phyloP scores from a whole-genome alignment of 2,329 filamentous ascomycete species.

The Neonectria sp. region DNA sequence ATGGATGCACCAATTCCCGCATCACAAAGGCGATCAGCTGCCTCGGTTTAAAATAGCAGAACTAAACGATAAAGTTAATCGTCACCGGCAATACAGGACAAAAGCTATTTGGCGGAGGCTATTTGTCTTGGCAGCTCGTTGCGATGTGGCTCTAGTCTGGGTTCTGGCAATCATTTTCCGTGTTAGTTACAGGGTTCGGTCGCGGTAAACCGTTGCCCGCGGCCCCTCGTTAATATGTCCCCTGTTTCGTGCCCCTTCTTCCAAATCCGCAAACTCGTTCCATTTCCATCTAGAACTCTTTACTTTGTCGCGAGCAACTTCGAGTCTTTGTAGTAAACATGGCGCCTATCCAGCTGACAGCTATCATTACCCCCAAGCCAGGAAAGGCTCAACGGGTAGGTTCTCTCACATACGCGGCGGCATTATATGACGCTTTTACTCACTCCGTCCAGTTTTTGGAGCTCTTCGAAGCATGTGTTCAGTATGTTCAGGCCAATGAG shows the following conservation, averaged over 20 bases:
- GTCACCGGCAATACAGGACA: not conserved
- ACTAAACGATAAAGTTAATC: not conserved
- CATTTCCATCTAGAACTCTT: not conserved
- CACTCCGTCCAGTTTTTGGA: constrained; percentile 37
- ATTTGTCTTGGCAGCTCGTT: not conserved
- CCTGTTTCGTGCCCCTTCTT: constrained; percentile 4
- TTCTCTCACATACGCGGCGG: not conserved
- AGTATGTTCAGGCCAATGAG: constrained; percentile 44
- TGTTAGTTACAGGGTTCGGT: constrained; percentile 9
- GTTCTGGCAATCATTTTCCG: constrained; percentile 32
- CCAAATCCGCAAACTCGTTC: not conserved
- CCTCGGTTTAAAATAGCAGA: not conserved
- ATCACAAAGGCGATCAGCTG: not conserved
- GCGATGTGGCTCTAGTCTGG: constrained; percentile 7
- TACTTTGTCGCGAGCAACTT: not conserved
- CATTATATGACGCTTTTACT: not conserved
- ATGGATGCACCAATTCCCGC: not conserved
- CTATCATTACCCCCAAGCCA: constrained; percentile 47
- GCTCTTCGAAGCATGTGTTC: constrained; percentile 41
- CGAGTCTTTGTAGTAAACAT: constrained; percentile 24
- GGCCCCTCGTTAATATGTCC: constrained; percentile 20
- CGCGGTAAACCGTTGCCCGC: constrained; percentile 12
- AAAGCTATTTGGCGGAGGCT: not conserved
- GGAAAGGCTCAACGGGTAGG: constrained; percentile 43
- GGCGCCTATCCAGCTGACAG: constrained; percentile 44